These are phyloP conservation scores for Aspergillus funiculosus DNA, from an alignment of 495 filamentous ascomycete species.

Conservation along the genomic window DNA sequence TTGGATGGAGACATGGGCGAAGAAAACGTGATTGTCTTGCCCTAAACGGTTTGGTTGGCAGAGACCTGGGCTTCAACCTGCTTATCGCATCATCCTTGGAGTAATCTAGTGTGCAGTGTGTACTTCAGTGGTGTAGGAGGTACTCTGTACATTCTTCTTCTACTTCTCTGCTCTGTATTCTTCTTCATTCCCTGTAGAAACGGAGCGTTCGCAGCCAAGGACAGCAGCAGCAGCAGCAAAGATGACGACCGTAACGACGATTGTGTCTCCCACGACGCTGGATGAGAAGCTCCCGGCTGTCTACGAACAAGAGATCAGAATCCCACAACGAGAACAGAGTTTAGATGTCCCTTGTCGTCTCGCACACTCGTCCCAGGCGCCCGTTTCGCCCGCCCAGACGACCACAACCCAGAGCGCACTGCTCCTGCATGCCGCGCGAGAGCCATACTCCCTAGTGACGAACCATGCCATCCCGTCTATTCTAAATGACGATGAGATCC, in stretches of 20 bases:
- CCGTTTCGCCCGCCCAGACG: neutral
- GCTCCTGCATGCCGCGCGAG: constrained; percentile 30
- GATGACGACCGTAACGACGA: constrained; percentile 11
- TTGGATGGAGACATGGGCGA: constrained; percentile 2
- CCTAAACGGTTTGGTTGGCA: neutral
- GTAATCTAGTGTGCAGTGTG: no score
- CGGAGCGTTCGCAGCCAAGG: neutral
- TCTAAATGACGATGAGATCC: constrained; percentile 44
- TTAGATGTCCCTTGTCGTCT: neutral
- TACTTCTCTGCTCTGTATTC: neutral
- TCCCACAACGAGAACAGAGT: constrained; percentile 11
- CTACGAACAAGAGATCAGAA: constrained; percentile 7
- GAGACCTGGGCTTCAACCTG: no score
- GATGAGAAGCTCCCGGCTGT: constrained; percentile 15
- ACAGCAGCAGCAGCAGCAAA: neutral
- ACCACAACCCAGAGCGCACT: constrained; percentile 28
- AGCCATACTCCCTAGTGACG: constrained; percentile 38
- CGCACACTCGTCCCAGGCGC: neutral
- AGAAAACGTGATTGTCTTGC: neutral
- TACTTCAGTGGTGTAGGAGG: no score
- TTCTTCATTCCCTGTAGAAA: no score
- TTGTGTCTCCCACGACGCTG: constrained; percentile 1
- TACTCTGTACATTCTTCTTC: no score
- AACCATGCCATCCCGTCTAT: constrained; percentile 47
- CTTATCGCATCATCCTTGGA: no score